Conservation (phyloP, 768 basidiomycete species). For the Russula compacta region DNA sequence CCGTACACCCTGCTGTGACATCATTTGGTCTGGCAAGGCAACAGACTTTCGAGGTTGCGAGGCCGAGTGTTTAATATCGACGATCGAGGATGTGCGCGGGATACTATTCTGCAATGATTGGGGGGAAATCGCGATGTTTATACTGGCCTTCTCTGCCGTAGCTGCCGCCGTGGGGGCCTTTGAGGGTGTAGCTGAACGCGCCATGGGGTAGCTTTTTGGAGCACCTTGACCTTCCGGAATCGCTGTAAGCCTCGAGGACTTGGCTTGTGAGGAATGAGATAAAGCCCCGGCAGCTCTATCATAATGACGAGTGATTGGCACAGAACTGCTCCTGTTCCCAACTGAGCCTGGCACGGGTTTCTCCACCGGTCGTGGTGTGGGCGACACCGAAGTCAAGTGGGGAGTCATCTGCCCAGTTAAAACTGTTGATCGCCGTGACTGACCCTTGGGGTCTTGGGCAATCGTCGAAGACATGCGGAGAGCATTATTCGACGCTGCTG, state of each 20-base stretch:
- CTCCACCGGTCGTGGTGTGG: neutral
- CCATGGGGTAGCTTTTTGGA: neutral
- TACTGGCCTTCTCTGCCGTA: neutral
- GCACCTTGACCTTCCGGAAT: neutral
- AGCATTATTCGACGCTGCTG: neutral
- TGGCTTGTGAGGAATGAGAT: neutral
- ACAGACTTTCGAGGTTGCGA: neutral
- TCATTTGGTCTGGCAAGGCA: neutral
- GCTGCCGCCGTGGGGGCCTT: neutral
- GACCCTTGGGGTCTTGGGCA: neutral
- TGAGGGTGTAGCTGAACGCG: neutral
- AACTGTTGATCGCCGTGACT: neutral
- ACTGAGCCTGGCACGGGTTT: neutral
- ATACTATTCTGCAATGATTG: too few relatives aligned
- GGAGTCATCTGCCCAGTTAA: neutral
- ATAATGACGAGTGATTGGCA: neutral
- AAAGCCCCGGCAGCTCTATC: neutral
- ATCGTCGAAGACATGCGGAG: neutral
- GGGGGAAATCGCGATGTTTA: neutral
- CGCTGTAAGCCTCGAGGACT: neutral
- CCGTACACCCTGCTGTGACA: neutral
- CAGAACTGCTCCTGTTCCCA: neutral
- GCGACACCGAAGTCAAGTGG: neutral
- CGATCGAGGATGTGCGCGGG: neutral
- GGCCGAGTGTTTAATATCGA: neutral